Evolutionary conservation across 2,329 filamentous ascomycete genomes (phyloP).

Genomic region (Claviceps purpurea): DNA sequence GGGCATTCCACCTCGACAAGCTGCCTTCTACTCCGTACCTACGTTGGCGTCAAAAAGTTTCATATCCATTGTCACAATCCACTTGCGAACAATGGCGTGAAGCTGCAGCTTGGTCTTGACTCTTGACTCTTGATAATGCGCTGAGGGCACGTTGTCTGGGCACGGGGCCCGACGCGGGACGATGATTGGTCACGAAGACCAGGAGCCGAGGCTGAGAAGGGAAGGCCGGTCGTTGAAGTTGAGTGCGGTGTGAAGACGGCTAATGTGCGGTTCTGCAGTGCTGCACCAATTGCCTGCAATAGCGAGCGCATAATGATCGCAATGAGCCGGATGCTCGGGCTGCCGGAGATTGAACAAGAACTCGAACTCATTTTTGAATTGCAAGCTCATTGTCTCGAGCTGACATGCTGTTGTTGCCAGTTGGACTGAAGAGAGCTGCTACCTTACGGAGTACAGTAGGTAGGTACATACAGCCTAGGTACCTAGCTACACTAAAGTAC

Average conservation of each 20-base stretch:
- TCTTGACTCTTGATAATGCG: not conserved
- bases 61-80: not conserved
- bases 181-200: slow-evolving; percentile 15
- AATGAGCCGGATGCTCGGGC: no score
- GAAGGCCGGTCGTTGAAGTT: not conserved
- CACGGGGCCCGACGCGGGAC: slow-evolving; percentile 17
- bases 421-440: not conserved
- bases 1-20: no score
- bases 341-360: no score
- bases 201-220: not conserved
- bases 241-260: not conserved
- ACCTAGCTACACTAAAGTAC: no score
- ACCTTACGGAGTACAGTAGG: no score
- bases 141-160: slow-evolving; percentile 6
- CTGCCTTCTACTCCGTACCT: no score
- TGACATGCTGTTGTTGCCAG: not conserved
- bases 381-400: no score
- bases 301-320: no score
- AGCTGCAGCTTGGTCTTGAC: not conserved
- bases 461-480: no score
- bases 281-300: not conserved
- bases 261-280: not conserved
- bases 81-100: not conserved
- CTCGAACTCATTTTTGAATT: no score
- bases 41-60: not conserved